Base-by-base conservation (phyloP, 306 rosid genomes). In the Pyrus betulifolia region DNA sequence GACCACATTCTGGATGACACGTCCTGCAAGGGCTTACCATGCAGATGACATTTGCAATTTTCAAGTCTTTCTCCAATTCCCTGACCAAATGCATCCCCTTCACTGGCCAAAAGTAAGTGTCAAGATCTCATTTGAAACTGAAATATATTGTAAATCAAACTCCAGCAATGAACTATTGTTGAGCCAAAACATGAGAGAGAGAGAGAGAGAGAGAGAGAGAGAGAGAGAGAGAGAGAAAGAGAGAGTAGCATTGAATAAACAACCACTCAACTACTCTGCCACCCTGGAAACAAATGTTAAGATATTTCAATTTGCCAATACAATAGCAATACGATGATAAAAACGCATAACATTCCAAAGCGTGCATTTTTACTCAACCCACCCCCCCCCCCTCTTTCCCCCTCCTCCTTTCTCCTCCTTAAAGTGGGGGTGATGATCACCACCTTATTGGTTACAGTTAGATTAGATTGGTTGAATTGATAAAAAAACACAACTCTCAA, bases 31-130 rank as follows among this genome's bases (percentile, higher is more conserved):
- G 68, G 71, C 87, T 84, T 85, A 96, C 99, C 98, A 87, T 92
- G 81, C 99, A 96, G 82, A 96, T 96, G 85, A 96, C 96, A 67
- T 92, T 96, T 70, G 99, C 98, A 89, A 92, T 87, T 86, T 96
- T 88, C 74, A 96, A 86, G 87, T 96, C 99, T 82, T 88, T 92
- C 84, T 96, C 99, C 88, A 96, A 83, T 84, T 96, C 99, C 81
- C 98, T 83, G 79, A 96, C 98, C 88, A 96, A 91, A 92, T 93
- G 80, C 99, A 96, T 96, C 92, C 99, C 99, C 98, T 96, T 96
- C 97, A 92, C 99, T 96, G 99, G 80, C 90, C 97, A 91, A 96
- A 95, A 96, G 93, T 74, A 88, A 85, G 84, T 88, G 84, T 88
- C 93, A 86, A 84, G 75, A 82, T 72, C 87, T 75, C 81, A 82